Base-by-base conservation (phyloP, 2,329 filamentous ascomycete genomes). In the Fusarium falciforme region DNA sequence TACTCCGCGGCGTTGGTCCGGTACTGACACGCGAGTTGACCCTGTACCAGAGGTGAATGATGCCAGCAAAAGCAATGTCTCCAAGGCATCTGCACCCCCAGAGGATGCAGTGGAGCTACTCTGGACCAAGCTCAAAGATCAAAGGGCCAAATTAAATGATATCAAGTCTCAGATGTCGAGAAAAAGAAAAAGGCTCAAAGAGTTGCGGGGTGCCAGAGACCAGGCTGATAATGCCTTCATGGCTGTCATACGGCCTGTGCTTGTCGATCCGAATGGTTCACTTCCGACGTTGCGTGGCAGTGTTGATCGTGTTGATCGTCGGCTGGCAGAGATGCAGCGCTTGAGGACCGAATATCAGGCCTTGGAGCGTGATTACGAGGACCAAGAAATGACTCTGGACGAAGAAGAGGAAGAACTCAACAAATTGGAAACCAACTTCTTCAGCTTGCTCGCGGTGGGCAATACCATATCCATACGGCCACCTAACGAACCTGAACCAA, bases 211-310 rank as follows among this genome's bases (percentile, higher is more conserved):
- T 20, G 73, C 70, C 27, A 83, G 80, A 61, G 80, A 83, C 42
- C 77, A 80, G 29, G 79, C 82, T 7, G 84, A 85, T 58, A 85
- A 85, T 70, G 77, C 77, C 1, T 84, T 85, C 54, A 84, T 85
- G 83, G 78, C 79, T 31, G 71, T 82, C 17, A 70, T 85, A 22
- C 79, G 84, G 5, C 83, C 82, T 0, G 76, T 84, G 27, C 75
- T 85, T 5, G 75, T 84, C 22, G 79, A 74, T 55, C 77, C 76
- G 22, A 67, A 70, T 16, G 72, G 75, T 25, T 57, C 71, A 25
- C 62, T 71, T 10, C 67, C 72, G 9, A 68, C 76, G 16, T 71
- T 79, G 1, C 59, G 74, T 7, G 71, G 77, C 12, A 42, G 77
- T 1, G 65, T 85, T 16, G 76, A 81, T 20, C 71, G 76, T 20